Conservation (phyloP, 495 filamentous ascomycete genomes). For the Aspergillus avenaceus region DNA sequence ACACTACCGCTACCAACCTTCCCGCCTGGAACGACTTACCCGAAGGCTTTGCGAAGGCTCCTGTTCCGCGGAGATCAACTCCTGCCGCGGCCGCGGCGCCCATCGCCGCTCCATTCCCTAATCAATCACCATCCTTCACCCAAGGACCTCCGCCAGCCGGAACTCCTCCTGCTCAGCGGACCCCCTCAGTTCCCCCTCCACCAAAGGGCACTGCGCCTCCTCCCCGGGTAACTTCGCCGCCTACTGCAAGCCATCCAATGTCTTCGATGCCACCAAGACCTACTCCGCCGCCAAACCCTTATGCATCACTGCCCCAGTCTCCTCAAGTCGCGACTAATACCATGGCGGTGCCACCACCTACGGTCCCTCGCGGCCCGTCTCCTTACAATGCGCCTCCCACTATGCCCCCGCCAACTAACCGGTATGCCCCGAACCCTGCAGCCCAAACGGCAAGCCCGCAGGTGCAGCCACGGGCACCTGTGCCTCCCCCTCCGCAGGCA, state of each 20-base stretch:
- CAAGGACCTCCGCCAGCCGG: slow-evolving; percentile 42
- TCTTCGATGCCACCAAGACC: slow-evolving; percentile 40
- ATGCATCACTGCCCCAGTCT: slow-evolving; percentile 53
- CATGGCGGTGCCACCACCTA: slow-evolving; percentile 44
- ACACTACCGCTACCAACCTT: slow-evolving; percentile 64
- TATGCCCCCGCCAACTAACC: slow-evolving; percentile 67
- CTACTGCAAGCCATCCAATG: slow-evolving; percentile 33
- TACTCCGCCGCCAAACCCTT: slow-evolving; percentile 62
- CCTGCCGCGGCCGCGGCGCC: slow-evolving; percentile 55
- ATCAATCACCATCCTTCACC: slow-evolving; percentile 53
- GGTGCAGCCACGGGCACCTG: slow-evolving; percentile 34
- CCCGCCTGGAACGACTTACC: slow-evolving; percentile 95
- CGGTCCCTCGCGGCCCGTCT: slow-evolving; percentile 71
- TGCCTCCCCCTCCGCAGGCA: slow-evolving; percentile 49
- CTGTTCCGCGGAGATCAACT: slow-evolving; percentile 64
- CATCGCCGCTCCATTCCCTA: slow-evolving; percentile 64
- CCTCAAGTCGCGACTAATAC: slow-evolving; percentile 24
- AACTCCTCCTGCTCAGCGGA: slow-evolving; percentile 33
- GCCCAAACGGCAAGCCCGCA: slow-evolving; percentile 45
- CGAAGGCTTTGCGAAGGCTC: slow-evolving; percentile 70
- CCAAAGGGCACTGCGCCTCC: slow-evolving; percentile 47
- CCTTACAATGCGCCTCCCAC: slow-evolving; percentile 84
- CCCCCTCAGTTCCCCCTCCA: slow-evolving; percentile 53
- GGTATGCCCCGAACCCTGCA: slow-evolving; percentile 81
- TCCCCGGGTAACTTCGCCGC: slow-evolving; percentile 53